Evolutionary conservation across 1,139 yeast genomes (phyloP).

Genomic region (Pichia sp.): DNA sequence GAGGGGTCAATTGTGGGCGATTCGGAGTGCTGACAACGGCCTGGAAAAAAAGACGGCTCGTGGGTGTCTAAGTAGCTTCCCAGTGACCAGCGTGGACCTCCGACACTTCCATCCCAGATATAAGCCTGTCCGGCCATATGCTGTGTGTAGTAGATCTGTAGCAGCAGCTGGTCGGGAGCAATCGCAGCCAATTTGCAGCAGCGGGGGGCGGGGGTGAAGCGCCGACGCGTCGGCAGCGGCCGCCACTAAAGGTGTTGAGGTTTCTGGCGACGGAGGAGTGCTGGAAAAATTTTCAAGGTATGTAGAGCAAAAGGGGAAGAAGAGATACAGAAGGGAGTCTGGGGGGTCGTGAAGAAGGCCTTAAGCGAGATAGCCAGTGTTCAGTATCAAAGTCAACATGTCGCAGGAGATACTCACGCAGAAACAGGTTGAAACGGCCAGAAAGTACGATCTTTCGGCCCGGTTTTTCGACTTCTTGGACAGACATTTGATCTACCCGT

Average conservation of each 20-base stretch:
- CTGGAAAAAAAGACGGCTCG: too few relatives aligned
- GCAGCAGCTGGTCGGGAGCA: too few relatives aligned
- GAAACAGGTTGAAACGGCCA: conserved; percentile 36
- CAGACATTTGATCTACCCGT: conserved; percentile 52
- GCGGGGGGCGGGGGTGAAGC: not conserved
- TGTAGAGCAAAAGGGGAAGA: not conserved
- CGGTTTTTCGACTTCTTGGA: conserved; percentile 53
- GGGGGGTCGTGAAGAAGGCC: too few relatives aligned
- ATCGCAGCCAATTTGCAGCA: not conserved
- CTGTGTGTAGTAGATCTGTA: not conserved
- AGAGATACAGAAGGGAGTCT: not conserved
- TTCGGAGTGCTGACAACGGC: too few relatives aligned
- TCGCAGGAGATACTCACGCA: conserved; percentile 2
- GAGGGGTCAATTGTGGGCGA: too few relatives aligned
- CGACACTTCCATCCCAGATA: too few relatives aligned
- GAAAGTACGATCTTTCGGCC: conserved; percentile 47
- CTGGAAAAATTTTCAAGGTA: conserved; percentile 7
- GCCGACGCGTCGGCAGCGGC: not conserved
- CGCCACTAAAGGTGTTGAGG: not conserved
- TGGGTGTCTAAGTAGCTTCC: too few relatives aligned
- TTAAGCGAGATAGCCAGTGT: not conserved
- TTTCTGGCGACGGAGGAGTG: not conserved
- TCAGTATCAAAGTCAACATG: not conserved
- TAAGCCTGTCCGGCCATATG: not conserved
- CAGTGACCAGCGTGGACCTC: too few relatives aligned